phyloP scores from a whole-genome alignment of 805 yeast species.

The Wickerhamomyces xylosicus region DNA sequence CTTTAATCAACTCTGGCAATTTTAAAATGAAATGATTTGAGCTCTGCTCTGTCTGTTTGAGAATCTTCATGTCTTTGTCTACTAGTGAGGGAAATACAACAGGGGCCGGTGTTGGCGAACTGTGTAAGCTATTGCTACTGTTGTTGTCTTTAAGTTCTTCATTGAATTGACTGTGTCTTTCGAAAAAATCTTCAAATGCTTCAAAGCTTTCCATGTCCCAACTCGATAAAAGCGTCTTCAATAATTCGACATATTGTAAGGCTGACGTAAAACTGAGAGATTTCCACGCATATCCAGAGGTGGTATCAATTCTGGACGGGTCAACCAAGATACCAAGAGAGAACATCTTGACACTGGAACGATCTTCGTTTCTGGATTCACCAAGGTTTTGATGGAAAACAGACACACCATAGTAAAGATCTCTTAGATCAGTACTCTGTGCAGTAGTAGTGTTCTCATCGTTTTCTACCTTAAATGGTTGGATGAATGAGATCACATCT shows the following conservation, averaged over 20 bases:
- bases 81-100: no score
- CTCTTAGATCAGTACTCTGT: constrained; percentile 2
- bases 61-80: no score
- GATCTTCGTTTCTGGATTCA: constrained; percentile 20
- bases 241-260: constrained; percentile 30
- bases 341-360: constrained; percentile 45
- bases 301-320: constrained; percentile 17
- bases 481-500: constrained; percentile 47
- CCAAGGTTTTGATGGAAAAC: constrained; percentile 36
- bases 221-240: constrained; percentile 20
- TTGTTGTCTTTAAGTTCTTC: no score
- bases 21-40: constrained; percentile 34
- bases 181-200: constrained; percentile 17
- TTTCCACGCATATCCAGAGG: constrained; percentile 22
- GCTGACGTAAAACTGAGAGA: constrained; percentile 31
- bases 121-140: no score
- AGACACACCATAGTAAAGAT: constrained; percentile 36
- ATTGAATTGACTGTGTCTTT: no score
- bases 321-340: constrained; percentile 54
- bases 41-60: no score
- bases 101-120: no score
- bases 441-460: constrained; percentile 6
- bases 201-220: constrained; percentile 16
- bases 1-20: constrained; percentile 35
- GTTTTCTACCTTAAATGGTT: constrained; percentile 15